Base-by-base conservation (phyloP, 2,329 filamentous ascomycete genomes). In the Epichloe gansuensis region DNA sequence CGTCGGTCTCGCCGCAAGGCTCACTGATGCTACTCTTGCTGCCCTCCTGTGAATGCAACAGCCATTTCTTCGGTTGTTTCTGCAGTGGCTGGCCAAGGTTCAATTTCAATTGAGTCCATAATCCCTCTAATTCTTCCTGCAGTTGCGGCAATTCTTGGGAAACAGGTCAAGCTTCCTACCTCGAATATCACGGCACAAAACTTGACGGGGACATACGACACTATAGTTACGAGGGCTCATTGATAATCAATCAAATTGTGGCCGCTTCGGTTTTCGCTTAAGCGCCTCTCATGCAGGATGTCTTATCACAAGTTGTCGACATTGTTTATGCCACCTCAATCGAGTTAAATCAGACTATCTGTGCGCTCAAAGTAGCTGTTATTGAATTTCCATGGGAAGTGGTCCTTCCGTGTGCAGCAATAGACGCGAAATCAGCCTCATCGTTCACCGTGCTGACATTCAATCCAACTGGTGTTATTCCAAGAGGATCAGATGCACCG, bases 61-160 rank as follows among this genome's bases (percentile, higher is more conserved):
- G 53, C 54, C 0, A 43, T 63, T 21, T 54, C 55, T 31, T 55
- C 57, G 1, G 45, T 52, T 17, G 41, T 63, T 39, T 52, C 57
- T 11, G 46, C 53, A n/a, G 48, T 60, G 12, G 57, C 59, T 17
- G 41, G 34, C 12, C 48, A 61, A 25, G 39, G 25, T 3, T 60
- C 61, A 13, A 43, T 54, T 2, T 48, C 52, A 1, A 17, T 52
- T 7, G 34, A 55, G 8, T 51, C 55, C 2, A 34, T 57, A 5
- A 52, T 63, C 3, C 60, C 61, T 5, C 38, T 61, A 2, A 50
- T 63, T 12, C 54, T 63, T 45, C 59, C 60, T 28, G 61, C 61
- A 13, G 46, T 62, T 35, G 56, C 59, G 7, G 47, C 50, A 6
- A 56, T 53, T 21, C 39, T 61, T 6, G 58, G 59, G 2, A 52